These are phyloP conservation scores for Teratosphaeria epicoccoides DNA, from an alignment of 2,329 filamentous ascomycete species.

Conservation along the genomic window DNA sequence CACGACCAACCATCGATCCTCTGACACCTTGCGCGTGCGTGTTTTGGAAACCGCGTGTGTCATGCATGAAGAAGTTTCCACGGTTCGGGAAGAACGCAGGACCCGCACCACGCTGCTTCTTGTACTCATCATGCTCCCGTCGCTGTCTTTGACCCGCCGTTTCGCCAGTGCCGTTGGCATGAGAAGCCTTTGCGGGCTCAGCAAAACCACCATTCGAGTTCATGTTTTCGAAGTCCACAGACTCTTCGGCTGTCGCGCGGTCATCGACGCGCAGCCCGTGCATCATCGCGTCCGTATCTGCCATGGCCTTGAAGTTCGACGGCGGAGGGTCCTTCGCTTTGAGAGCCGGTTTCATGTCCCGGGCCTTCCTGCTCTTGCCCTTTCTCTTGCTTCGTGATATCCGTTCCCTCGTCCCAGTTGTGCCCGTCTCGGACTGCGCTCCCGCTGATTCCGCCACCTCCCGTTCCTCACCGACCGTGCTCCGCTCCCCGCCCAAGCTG, in stretches of 20 bases:
- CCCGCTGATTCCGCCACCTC: constrained; percentile 10
- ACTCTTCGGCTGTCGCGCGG: constrained; percentile 24
- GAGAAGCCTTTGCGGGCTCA: constrained; percentile 22
- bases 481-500: constrained; percentile 20
- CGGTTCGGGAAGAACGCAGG: constrained; percentile 90
- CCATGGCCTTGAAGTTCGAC: constrained; percentile 32
- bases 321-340: not conserved
- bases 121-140: constrained; percentile 83
- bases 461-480: constrained; percentile 7
- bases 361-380: constrained; percentile 13
- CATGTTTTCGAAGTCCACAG: constrained; percentile 43
- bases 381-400: constrained; percentile 18
- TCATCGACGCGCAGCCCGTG: constrained; percentile 45
- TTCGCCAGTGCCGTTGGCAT: constrained; percentile 32
- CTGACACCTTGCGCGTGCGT: constrained; percentile 13
- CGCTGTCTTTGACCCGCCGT: constrained; percentile 59
- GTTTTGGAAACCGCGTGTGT: constrained; percentile 48
- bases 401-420: constrained; percentile 19
- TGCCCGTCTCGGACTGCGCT: constrained; percentile 15
- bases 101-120: constrained; percentile 75
- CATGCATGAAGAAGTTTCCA: constrained; percentile 95
- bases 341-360: constrained; percentile 16
- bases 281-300: constrained; percentile 52
- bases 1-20: constrained; percentile 39
- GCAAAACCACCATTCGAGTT: constrained; percentile 29